Conservation (phyloP, 805 yeast species). For the Nakazawaea siamensis region DNA sequence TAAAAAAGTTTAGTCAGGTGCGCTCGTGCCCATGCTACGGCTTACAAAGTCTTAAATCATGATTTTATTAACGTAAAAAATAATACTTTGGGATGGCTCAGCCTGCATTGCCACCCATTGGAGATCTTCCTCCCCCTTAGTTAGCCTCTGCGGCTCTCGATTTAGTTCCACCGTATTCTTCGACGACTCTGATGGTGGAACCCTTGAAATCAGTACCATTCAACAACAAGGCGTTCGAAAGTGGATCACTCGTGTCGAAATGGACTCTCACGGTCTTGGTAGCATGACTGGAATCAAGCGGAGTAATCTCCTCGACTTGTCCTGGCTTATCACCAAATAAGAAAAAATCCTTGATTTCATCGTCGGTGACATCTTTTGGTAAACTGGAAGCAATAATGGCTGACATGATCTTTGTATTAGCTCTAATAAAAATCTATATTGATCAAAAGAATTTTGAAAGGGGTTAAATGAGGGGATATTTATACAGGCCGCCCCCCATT, state of each 20-base stretch:
- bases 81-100: no score
- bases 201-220: conserved; percentile 8
- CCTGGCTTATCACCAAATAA: conserved; percentile 1
- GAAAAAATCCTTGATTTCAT: conserved; percentile 44
- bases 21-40: no score
- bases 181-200: conserved; percentile 6
- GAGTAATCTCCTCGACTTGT: conserved; percentile 6
- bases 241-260: background rate
- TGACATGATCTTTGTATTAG: conserved; percentile 3
- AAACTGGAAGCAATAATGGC: conserved; percentile 26
- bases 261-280: conserved; percentile 7
- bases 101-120: no score
- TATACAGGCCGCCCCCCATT: no score
- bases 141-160: no score
- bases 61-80: no score
- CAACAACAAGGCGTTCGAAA: conserved; percentile 6
- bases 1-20: no score
- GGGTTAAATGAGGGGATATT: no score
- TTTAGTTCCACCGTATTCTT: conserved; percentile 6
- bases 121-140: no score
- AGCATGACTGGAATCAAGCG: conserved; percentile 4
- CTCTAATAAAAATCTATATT: background rate
- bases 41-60: no score
- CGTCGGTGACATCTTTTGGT: conserved; percentile 81
- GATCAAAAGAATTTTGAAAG: background rate